A percentile compares a stretch with the other conserved stretches of the same genome.
phyloP scores from a whole-genome alignment of 2,329 filamentous ascomycete genomes.

The Sarocladiaceae sp. region DNA sequence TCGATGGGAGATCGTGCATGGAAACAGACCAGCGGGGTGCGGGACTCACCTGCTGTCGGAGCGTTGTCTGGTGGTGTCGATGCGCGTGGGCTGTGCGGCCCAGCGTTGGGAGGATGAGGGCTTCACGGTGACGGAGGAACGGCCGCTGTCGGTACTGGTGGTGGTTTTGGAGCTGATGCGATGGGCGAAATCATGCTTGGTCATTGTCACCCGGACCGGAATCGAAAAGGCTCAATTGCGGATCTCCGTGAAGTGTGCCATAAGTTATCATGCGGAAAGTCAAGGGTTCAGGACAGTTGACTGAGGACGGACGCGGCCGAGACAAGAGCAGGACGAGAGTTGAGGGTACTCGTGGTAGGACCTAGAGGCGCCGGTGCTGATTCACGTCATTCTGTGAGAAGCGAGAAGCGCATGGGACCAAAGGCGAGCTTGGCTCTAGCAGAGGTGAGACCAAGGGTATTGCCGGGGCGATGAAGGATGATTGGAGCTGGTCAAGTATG shows the following conservation, averaged over 20 bases:
- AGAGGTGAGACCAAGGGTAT: too few relatives aligned
- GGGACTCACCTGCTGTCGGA: neutral
- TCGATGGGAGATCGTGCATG: too few relatives aligned
- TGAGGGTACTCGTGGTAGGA: too few relatives aligned
- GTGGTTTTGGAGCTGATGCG: conserved; percentile 53
- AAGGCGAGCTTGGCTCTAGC: too few relatives aligned
- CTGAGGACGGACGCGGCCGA: neutral
- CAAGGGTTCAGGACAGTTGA: neutral
- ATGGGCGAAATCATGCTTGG: conserved; percentile 54
- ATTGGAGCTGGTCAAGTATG: too few relatives aligned
- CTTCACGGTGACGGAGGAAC: conserved; percentile 59
- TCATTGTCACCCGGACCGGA: conserved; percentile 49
- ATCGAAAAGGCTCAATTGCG: conserved; percentile 17
- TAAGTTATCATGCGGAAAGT: conserved; percentile 11
- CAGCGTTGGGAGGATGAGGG: conserved; percentile 28
- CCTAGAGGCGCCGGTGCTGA: too few relatives aligned
- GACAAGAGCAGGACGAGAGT: too few relatives aligned
- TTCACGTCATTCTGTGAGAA: too few relatives aligned
- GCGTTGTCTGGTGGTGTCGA: conserved; percentile 1
- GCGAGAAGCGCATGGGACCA: too few relatives aligned
- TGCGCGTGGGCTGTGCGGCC: conserved; percentile 1
- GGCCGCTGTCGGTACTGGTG: conserved; percentile 60
- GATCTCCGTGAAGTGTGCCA: conserved; percentile 19
- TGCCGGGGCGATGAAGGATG: too few relatives aligned
- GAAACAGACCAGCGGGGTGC: too few relatives aligned